These are phyloP conservation scores for Selaginella tamariscina DNA, from an alignment of 75 land plant species.

Conservation along the genomic window DNA sequence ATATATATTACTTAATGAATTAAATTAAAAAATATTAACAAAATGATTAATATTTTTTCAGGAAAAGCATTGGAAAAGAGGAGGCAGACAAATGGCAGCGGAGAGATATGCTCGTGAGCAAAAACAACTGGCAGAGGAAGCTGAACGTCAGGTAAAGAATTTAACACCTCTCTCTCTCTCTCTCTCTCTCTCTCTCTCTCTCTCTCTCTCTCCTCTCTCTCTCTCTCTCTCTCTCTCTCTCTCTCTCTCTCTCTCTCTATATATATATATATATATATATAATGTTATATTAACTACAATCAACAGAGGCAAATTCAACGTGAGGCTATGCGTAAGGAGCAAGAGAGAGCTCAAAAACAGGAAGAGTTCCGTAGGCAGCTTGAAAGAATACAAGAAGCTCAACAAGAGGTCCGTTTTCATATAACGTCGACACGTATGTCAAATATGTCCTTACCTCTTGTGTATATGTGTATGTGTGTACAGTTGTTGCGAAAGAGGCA, in stretches of 20 bases:
- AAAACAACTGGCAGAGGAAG: conserved; percentile 11
- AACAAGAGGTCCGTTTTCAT: conserved; percentile 15
- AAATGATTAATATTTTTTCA: background rate
- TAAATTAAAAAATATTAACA: background rate
- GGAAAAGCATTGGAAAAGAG: conserved; percentile 20
- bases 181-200: no score
- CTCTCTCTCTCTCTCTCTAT: no score
- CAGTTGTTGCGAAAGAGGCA: conserved; percentile 20
- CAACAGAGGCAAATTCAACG: conserved; percentile 12
- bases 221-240: no score
- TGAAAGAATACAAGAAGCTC: conserved; percentile 19
- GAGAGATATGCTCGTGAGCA: conserved; percentile 17
- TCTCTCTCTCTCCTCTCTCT: no score
- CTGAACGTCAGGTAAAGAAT: conserved; percentile 15
- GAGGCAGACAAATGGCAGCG: conserved; percentile 17
- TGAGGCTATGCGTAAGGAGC: conserved; percentile 19
- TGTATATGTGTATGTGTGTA: background rate
- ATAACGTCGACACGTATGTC: background rate
- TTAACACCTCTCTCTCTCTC: no score
- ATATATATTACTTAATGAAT: background rate
- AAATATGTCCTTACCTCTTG: no score
- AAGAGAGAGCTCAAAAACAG: conserved; percentile 17
- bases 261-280: no score
- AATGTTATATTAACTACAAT: no score
- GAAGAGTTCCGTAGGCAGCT: conserved; percentile 20